phyloP scores from a whole-genome alignment of 768 basidiomycete species.

The Terana coerulea region DNA sequence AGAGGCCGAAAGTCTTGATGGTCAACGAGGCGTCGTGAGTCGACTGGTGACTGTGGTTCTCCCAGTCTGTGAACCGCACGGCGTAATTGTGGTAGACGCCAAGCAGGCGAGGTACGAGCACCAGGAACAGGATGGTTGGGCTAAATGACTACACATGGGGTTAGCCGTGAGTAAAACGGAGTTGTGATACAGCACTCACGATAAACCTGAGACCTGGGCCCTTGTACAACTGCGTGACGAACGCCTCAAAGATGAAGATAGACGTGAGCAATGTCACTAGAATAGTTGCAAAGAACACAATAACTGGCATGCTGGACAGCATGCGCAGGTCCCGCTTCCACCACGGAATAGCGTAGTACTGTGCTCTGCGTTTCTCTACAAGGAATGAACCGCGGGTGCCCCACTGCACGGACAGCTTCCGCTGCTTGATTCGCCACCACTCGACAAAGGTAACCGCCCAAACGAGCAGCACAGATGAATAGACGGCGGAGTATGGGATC shows the following conservation, averaged over 20 bases:
- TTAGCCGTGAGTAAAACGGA: background rate
- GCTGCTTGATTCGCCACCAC: conserved; percentile 87
- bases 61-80: conserved; percentile 74
- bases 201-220: conserved; percentile 80
- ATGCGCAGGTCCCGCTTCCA: conserved; percentile 70
- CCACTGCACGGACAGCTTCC: conserved; percentile 78
- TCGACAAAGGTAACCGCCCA: conserved; percentile 90
- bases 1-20: conserved; percentile 86
- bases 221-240: conserved; percentile 83
- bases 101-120: conserved; percentile 77
- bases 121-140: conserved; percentile 81
- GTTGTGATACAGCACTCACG: conserved; percentile 44
- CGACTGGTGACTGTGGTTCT: conserved; percentile 84
- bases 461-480: conserved; percentile 70
- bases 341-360: conserved; percentile 54
- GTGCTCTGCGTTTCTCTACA: conserved; percentile 69
- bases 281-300: conserved; percentile 66
- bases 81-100: conserved; percentile 69
- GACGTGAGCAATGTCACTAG: conserved; percentile 70
- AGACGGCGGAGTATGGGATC: conserved; percentile 70
- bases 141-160: conserved; percentile 54
- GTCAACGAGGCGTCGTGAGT: conserved; percentile 78
- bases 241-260: conserved; percentile 87
- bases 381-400: conserved; percentile 74
- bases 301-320: conserved; percentile 65